Evolutionary conservation across 164 flowering plant species (phyloP), one percentile per base, ranked within the genome.

Genomic region (Brasenia schreberi): DNA sequence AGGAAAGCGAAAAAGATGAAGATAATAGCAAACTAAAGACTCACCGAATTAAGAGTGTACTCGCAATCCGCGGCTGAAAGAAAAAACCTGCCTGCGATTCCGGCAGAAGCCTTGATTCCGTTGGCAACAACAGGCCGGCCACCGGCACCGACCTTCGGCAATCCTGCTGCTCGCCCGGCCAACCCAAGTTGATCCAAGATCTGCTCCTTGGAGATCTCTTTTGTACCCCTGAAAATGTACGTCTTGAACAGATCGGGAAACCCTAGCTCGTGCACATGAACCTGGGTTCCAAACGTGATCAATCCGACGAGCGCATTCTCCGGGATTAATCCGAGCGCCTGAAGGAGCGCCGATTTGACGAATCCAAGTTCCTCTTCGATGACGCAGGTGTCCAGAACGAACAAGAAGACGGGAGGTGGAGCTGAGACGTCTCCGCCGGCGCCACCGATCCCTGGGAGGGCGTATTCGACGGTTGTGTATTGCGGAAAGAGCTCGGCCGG

Each of bases 401-500:
- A 94, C 43, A 94, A 66, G 65, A 81, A 94, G 4, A 91, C 92
- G 0, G 91, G 86, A 4, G 84, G 71, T 0, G 71, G 70, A 27
- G 61, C 12, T 12, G 53, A 6, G 53, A 45, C 12, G 12, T 45
- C 53, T 7, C 53, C 12, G 1, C 53, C 53, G 53, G 12, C 5
- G 53, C 53, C 53, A 4, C 72, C 19, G 11, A 61, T 43, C 3
- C 62, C 33, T 19, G 19, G 53, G 43, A 81, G 68, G 5, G 82
- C 33, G 72, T 91, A 89, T 61, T 89, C 81, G 44, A 94, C 70
- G 7, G 96, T 84, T 11, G 93, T 78, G 65, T 77, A 94, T 61
- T 87, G 90, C 0, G 87, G 88, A 72, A 80, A 94, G 9, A 94
- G 85, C 77, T 94, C 99, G n/a, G 89, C 92, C 14, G 99, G 99